Percentiles rank a stretch among this genome's conserved stretches.
Conservation (phyloP, 495 filamentous ascomycete genomes). For the Xylaria acuta region DNA sequence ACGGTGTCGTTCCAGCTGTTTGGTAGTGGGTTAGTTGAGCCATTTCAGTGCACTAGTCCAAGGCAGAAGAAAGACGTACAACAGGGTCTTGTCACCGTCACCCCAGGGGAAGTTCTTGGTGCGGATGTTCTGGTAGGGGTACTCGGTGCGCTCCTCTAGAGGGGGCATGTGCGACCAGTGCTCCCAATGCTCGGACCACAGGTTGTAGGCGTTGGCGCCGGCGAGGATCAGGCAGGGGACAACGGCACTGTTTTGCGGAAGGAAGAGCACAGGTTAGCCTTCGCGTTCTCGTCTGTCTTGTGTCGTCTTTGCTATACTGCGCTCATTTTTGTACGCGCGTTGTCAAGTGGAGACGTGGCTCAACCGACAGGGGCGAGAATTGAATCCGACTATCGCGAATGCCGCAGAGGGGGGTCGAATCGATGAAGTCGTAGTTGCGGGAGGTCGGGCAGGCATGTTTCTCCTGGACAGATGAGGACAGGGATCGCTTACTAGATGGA, state of each 20-base stretch:
- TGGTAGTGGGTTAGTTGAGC: conserved; percentile 19
- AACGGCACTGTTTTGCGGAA: conserved; percentile 60
- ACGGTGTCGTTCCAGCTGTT: conserved; percentile 89
- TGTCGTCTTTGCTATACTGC: neutral
- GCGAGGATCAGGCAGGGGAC: conserved; percentile 74
- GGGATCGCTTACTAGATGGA: conserved; percentile 78
- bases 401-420: neutral
- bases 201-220: conserved; percentile 78
- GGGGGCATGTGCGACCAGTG: conserved; percentile 87
- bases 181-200: conserved; percentile 96
- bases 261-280: conserved; percentile 14
- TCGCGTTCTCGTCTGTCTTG: conserved; percentile 11
- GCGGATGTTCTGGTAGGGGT: conserved; percentile 93
- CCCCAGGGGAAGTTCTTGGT: conserved; percentile 90
- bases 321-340: neutral
- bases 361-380: neutral
- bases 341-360: neutral
- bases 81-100: conserved; percentile 79
- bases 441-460: neutral
- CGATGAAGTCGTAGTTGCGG: neutral
- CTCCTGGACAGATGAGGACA: conserved; percentile 13
- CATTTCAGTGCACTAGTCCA: neutral
- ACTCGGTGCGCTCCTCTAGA: conserved; percentile 86
- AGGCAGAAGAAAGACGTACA: conserved; percentile 42
- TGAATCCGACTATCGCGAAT: neutral